Percentiles rank a stretch among this genome's conserved stretches.
Conservation (phyloP, 768 basidiomycete species). For the Lentinus tigrinus region DNA sequence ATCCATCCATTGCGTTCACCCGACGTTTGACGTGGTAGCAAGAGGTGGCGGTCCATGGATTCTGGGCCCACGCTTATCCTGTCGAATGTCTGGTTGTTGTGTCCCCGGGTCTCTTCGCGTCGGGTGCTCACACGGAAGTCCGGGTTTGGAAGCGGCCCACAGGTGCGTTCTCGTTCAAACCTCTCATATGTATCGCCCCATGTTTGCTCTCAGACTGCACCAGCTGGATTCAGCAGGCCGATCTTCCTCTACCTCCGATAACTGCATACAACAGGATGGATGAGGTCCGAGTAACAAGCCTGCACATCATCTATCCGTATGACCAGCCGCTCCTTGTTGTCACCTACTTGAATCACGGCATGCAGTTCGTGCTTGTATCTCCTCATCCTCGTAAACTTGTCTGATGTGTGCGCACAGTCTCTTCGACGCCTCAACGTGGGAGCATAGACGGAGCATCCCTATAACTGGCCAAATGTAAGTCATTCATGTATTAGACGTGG, state of each 20-base stretch:
- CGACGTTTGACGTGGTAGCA: not conserved
- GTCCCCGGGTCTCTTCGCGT: not conserved
- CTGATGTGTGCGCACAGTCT: not conserved
- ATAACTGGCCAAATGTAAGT: conserved; percentile 5
- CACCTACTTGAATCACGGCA: conserved; percentile 9
- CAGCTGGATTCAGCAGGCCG: not conserved
- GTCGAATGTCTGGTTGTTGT: not conserved
- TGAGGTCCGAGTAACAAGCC: not conserved
- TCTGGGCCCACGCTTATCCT: conserved; percentile 3
- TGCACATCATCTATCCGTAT: not conserved
- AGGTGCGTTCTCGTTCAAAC: not conserved
- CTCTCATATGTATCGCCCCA: too few relatives aligned
- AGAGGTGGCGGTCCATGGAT: not conserved
- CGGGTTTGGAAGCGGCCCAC: not conserved
- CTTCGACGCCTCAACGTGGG: not conserved
- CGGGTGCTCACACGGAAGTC: conserved; percentile 3
- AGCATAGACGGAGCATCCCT: not conserved
- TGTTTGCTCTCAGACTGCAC: too few relatives aligned
- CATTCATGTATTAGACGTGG: not conserved
- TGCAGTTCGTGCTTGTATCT: not conserved
- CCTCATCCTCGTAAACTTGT: not conserved
- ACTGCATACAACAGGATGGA: not conserved
- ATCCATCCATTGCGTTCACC: too few relatives aligned
- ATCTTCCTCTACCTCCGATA: not conserved
- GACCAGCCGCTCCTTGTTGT: not conserved